Conservation (phyloP, 768 basidiomycete genomes). For the Auriscalpium microsporum region DNA sequence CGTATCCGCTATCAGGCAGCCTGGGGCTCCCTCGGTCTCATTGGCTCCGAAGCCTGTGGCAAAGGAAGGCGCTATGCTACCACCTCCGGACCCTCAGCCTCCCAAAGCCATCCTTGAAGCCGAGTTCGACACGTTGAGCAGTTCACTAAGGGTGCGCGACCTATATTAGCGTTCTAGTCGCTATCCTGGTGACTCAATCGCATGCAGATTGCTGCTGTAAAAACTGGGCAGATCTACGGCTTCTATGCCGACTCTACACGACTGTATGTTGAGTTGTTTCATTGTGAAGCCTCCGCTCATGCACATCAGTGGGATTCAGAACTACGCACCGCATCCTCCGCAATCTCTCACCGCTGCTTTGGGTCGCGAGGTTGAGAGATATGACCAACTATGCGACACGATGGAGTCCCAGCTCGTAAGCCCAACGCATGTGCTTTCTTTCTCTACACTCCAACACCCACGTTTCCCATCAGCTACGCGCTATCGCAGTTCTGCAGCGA, state of each 20-base stretch:
- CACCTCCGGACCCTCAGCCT: constrained; percentile 37
- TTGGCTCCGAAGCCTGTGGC: constrained; percentile 7
- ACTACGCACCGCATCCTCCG: constrained; percentile 53
- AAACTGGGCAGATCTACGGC: constrained; percentile 61
- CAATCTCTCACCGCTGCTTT: constrained; percentile 55
- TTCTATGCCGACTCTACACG: constrained; percentile 59
- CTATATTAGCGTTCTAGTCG: neutral
- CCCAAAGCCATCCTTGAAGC: constrained; percentile 43
- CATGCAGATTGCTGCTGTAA: constrained; percentile 51
- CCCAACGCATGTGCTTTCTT: constrained; percentile 2
- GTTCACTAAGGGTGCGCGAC: constrained; percentile 46
- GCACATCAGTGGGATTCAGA: constrained; percentile 42
- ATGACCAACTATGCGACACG: constrained; percentile 71
- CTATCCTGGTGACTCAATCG: neutral
- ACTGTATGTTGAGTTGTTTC: constrained; percentile 40
- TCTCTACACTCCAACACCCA: neutral
- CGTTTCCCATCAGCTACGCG: constrained; percentile 42
- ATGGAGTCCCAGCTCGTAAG: constrained; percentile 67
- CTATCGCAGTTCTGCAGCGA: constrained; percentile 64
- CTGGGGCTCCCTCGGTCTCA: constrained; percentile 12
- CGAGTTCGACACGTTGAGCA: constrained; percentile 52
- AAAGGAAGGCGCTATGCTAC: constrained; percentile 38
- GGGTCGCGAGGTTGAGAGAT: constrained; percentile 68
- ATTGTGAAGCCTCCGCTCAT: neutral
- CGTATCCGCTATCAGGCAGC: neutral